Evolutionary conservation across 768 basidiomycete genomes (phyloP).

Genomic region (Xerocomellus intermedius): DNA sequence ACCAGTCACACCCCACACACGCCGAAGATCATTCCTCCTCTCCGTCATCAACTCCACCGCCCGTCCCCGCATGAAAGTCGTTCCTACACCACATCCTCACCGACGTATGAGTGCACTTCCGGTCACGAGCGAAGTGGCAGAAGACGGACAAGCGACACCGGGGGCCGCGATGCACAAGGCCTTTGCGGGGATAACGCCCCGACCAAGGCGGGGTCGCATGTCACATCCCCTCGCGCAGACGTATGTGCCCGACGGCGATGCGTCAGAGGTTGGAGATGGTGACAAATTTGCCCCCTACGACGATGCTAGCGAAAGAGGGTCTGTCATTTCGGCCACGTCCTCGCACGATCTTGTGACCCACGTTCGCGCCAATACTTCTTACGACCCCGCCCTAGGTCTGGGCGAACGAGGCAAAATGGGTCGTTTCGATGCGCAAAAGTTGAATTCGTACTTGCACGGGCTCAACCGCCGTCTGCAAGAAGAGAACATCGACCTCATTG

Average conservation of each 20-base stretch:
- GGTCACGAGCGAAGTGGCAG: conserved; percentile 43
- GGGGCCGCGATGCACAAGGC: conserved; percentile 44
- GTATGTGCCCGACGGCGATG: conserved; percentile 36
- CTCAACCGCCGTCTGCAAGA: conserved; percentile 81
- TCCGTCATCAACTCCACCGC: conserved; percentile 81
- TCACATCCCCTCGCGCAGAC: conserved; percentile 70
- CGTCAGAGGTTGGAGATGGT: conserved; percentile 30
- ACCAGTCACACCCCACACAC: conserved; percentile 65
- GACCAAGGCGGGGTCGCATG: conserved; percentile 48
- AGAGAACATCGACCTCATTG: conserved; percentile 72
- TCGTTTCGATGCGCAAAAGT: conserved; percentile 79
- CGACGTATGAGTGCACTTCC: conserved; percentile 59
- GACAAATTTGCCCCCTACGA: conserved; percentile 36
- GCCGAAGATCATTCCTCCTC: conserved; percentile 78
- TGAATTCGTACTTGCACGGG: conserved; percentile 84
- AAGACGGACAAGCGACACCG: conserved; percentile 31
- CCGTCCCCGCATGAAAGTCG: conserved; percentile 55
- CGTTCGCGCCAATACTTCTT: conserved; percentile 78
- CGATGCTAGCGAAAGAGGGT: conserved; percentile 53
- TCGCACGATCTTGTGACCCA: conserved; percentile 87
- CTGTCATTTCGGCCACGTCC: conserved; percentile 79
- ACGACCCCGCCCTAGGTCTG: conserved; percentile 79
- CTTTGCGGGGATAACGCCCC: conserved; percentile 65
- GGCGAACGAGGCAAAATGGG: conserved; percentile 67
- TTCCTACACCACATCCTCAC: conserved; percentile 45